phyloP scores from a whole-genome alignment of 2,329 filamentous ascomycete species.

The Ophiocordyceps polyrhachis-furcata region DNA sequence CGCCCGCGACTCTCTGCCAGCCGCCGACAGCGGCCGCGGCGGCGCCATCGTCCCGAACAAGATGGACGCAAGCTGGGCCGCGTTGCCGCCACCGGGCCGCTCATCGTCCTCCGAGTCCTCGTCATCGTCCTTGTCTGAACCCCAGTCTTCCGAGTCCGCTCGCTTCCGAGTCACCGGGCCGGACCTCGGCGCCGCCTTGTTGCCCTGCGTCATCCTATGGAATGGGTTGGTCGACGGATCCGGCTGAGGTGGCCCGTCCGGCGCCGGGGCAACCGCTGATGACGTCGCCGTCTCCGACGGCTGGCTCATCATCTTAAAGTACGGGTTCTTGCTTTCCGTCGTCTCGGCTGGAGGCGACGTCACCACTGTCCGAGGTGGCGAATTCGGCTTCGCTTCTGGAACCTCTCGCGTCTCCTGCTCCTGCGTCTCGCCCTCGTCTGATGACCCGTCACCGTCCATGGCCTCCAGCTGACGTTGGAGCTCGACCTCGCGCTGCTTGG shows the following conservation, averaged over 20 bases:
- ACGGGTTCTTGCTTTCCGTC: constrained; percentile 80
- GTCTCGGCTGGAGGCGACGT: constrained; percentile 40
- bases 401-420: constrained; percentile 48
- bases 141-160: constrained; percentile 56
- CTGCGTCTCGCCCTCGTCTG: constrained; percentile 59
- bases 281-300: constrained; percentile 33
- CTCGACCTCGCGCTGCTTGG: constrained; percentile 75
- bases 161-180: constrained; percentile 33
- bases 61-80: constrained; percentile 83
- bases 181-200: constrained; percentile 28
- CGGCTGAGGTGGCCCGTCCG: constrained; percentile 19
- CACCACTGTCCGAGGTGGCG: constrained; percentile 29
- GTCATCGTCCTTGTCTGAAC: constrained; percentile 46
- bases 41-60: constrained; percentile 95
- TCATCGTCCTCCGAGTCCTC: constrained; percentile 67
- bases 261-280: constrained; percentile 22
- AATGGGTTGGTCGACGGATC: constrained; percentile 85
- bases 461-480: constrained; percentile 72
- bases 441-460: constrained; percentile 53
- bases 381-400: constrained; percentile 30
- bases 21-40: constrained; percentile 68
- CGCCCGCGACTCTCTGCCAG: constrained; percentile 46
- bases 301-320: constrained; percentile 76
- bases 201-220: constrained; percentile 61
- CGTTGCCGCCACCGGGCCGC: constrained; percentile 59